These are phyloP conservation scores for Calonectria multiphialidica DNA, from an alignment of 2,329 filamentous ascomycete species.

Conservation along the genomic window DNA sequence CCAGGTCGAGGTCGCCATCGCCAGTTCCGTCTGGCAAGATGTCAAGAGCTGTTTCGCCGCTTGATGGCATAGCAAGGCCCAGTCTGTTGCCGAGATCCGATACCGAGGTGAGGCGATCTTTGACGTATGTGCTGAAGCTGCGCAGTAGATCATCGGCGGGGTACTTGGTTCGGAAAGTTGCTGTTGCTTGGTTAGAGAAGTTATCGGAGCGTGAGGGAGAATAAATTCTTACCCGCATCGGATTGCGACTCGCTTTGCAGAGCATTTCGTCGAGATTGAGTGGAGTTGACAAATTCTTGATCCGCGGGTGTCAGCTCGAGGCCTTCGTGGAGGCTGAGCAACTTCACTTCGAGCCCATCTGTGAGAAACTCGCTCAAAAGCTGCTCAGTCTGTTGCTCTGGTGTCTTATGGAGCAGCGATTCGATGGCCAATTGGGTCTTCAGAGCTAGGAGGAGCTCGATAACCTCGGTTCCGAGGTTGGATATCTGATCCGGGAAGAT, in stretches of 20 bases:
- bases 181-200: constrained; percentile 26
- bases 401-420: constrained; percentile 62
- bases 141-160: constrained; percentile 54
- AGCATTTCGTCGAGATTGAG: constrained; percentile 49
- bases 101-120: constrained; percentile 48
- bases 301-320: constrained; percentile 50
- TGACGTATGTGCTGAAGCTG: constrained; percentile 48
- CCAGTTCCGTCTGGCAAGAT: constrained; percentile 42
- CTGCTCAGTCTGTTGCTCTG: constrained; percentile 63
- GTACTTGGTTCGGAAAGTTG: constrained; percentile 53
- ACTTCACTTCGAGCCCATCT: constrained; percentile 64
- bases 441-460: constrained; percentile 59
- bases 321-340: constrained; percentile 50
- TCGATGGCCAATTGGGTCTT: constrained; percentile 66
- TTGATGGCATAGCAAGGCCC: constrained; percentile 50
- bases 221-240: constrained; percentile 43
- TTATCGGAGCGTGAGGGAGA: neutral
- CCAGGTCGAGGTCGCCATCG: constrained; percentile 52
- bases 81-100: constrained; percentile 50
- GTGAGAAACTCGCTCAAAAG: constrained; percentile 68
- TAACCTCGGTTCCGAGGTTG: constrained; percentile 55
- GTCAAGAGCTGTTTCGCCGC: constrained; percentile 42
- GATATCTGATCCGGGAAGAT: constrained; percentile 60
- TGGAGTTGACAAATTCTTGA: constrained; percentile 48
- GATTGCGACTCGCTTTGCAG: constrained; percentile 46